These are phyloP conservation scores for Phialocephala subalpina DNA, from an alignment of 2,329 filamentous ascomycete species.

Conservation along the genomic window DNA sequence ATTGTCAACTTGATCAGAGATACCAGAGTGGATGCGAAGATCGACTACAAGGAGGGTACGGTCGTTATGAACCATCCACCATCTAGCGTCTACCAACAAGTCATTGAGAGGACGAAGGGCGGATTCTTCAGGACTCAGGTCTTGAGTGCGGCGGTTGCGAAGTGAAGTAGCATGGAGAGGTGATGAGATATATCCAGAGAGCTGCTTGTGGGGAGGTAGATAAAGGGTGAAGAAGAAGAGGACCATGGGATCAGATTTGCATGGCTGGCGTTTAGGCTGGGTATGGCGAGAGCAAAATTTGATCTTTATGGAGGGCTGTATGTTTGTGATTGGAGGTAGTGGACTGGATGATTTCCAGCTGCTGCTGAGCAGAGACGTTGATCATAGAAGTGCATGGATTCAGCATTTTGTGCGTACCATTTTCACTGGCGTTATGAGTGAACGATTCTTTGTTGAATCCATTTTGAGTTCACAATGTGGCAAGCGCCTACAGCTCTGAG, in stretches of 20 bases:
- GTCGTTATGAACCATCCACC: slow-evolving; percentile 99
- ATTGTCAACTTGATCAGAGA: slow-evolving; percentile 99
- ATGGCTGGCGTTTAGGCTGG: slow-evolving; percentile 35
- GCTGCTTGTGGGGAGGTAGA: slow-evolving; percentile 2
- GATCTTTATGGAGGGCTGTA: slow-evolving; percentile 11
- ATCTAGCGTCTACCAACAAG: slow-evolving; percentile 98
- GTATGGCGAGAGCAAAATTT: slow-evolving; percentile 19
- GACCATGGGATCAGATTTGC: slow-evolving; percentile 12
- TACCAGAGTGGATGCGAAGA: slow-evolving; percentile 97
- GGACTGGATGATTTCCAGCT: slow-evolving; percentile 7
- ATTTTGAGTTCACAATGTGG: no score
- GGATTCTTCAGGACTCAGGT: slow-evolving; percentile 99
- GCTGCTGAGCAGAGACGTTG: neutral
- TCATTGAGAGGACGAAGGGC: slow-evolving; percentile 98
- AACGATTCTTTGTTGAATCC: neutral
- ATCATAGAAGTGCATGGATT: slow-evolving; percentile 5
- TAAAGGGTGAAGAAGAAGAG: neutral
- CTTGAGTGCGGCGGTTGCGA: slow-evolving; percentile 62
- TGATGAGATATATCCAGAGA: neutral
- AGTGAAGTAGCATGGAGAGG: slow-evolving; percentile 34
- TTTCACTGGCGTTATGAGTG: neutral
- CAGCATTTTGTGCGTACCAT: neutral
- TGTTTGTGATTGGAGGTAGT: slow-evolving; percentile 1
- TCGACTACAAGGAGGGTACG: slow-evolving; percentile 98
- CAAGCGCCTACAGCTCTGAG: no score